Conservation (phyloP, 2,329 filamentous ascomycete genomes). For the Talaromyces verruculosus region DNA sequence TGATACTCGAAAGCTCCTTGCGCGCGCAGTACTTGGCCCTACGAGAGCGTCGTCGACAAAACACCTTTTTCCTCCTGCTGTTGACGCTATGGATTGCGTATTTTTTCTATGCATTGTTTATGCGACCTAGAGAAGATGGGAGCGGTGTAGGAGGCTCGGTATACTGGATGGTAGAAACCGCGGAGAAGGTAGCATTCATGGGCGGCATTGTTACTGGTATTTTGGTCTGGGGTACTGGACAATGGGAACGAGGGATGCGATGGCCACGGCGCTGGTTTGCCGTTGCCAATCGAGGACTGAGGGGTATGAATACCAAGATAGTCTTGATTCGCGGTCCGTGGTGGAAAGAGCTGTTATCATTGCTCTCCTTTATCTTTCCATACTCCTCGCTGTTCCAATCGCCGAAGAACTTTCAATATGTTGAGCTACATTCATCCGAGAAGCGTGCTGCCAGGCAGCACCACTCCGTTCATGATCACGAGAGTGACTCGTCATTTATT, state of each 20-base stretch:
- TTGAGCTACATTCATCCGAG: conserved; percentile 59
- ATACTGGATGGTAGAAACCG: conserved; percentile 92
- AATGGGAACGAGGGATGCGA: conserved; percentile 91
- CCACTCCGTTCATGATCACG: conserved; percentile 54
- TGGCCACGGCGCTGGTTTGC: conserved; percentile 92
- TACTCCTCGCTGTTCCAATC: conserved; percentile 68
- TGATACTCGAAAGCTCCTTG: conserved; percentile 92
- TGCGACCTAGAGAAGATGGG: conserved; percentile 94
- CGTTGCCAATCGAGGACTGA: conserved; percentile 82
- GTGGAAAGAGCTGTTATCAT: conserved; percentile 74
- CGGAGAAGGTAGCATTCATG: conserved; percentile 87
- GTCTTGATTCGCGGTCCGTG: conserved; percentile 81
- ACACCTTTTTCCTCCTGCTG: conserved; percentile 85
- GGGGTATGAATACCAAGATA: conserved; percentile 94
- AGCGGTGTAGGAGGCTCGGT: conserved; percentile 86
- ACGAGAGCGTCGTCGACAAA: conserved; percentile 81
- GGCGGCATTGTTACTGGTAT: conserved; percentile 83
- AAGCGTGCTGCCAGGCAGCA: conserved; percentile 39
- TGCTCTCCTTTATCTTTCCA: conserved; percentile 73
- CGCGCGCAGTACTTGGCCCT: conserved; percentile 90
- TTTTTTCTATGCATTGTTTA: conserved; percentile 87
- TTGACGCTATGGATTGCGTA: conserved; percentile 77
- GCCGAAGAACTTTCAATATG: conserved; percentile 71
- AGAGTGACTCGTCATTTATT: conserved; percentile 62
- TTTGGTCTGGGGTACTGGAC: conserved; percentile 89